Percentiles rank a stretch among this genome's conserved stretches.
Conservation (phyloP, 331 rosid genomes). For the Malus hybrid region DNA sequence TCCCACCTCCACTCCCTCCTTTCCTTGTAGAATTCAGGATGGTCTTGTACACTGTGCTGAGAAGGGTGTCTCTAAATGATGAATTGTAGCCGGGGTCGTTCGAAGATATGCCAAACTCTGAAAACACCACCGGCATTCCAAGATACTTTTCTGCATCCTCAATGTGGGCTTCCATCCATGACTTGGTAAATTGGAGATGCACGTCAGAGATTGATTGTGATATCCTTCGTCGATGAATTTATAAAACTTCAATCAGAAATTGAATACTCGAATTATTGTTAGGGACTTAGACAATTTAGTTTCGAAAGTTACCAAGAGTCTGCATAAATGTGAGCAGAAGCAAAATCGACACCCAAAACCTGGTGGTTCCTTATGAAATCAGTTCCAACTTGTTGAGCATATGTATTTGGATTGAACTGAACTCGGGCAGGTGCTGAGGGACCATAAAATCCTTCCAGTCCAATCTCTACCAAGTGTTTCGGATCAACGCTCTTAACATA, state of each 20-base stretch:
- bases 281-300: neutral
- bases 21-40: conserved; percentile 69
- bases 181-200: conserved; percentile 63
- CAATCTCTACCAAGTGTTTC: conserved; percentile 84
- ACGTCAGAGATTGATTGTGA: conserved; percentile 57
- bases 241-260: conserved; percentile 17
- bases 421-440: conserved; percentile 78
- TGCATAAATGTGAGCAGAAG: conserved; percentile 81
- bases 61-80: conserved; percentile 47
- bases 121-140: conserved; percentile 76
- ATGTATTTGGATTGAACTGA: conserved; percentile 83
- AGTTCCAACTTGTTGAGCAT: conserved; percentile 89
- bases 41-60: conserved; percentile 48
- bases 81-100: conserved; percentile 76
- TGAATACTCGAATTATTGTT: neutral
- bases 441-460: conserved; percentile 93
- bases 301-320: conserved; percentile 55
- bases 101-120: conserved; percentile 83
- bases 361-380: conserved; percentile 85
- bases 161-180: conserved; percentile 92
- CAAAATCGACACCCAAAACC: conserved; percentile 83
- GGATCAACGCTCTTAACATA: conserved; percentile 84
- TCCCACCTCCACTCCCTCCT: conserved; percentile 92
- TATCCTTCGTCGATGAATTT: conserved; percentile 46
- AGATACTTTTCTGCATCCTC: conserved; percentile 86